Base-by-base conservation (phyloP, 2,329 filamentous ascomycete genomes). In the Xylaria sp. region DNA sequence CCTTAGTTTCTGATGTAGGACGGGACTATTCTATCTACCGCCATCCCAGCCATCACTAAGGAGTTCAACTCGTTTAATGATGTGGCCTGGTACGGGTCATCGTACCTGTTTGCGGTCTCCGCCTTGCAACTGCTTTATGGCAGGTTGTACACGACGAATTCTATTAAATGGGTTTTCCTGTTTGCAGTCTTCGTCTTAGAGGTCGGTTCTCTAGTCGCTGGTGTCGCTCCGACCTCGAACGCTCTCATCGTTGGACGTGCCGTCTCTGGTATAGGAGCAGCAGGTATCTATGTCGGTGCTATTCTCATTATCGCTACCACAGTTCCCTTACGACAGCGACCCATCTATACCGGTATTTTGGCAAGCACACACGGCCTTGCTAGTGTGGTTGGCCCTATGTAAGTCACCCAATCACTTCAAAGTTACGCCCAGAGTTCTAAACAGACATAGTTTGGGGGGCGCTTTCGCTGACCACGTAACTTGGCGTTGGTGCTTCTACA, bases 281-380 rank as follows among this genome's bases (percentile, higher is more conserved):
- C 83, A n/a, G 79, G 79, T 26, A 78, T 79, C 36, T 81, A 82
- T 70, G 82, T 80, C 59, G 83, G 82, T 17, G 71, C 72, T 17
- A 59, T 75, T 9, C 40, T 76, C 9, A 78, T 85, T 65, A 78
- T 83, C n/a, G 72, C 74, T 4, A 61, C 72, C 49, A 71, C 71
- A 48, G 70, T 76, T 9, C 74, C 74, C 1, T 71, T 74, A 4
- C 36, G 54, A n/a, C 51, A 72, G 40, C 69, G 74, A 15, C 75
- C 77, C 6, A 3, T 56, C 4, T 61, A 56, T 31, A 54, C 44
- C 7, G 74, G 73, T 17, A 56, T 76, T 17, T 68, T 75, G 40
- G 70, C 69, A 5, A 67, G 71, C 62, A 74, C 74, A 67, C 84
- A 81, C 65, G 83, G 82, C 20, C 77, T 85, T 61, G 81, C 83